These are phyloP conservation scores for Aureobasidium sp. DNA, from an alignment of 2,329 filamentous ascomycete genomes.

Conservation along the genomic window DNA sequence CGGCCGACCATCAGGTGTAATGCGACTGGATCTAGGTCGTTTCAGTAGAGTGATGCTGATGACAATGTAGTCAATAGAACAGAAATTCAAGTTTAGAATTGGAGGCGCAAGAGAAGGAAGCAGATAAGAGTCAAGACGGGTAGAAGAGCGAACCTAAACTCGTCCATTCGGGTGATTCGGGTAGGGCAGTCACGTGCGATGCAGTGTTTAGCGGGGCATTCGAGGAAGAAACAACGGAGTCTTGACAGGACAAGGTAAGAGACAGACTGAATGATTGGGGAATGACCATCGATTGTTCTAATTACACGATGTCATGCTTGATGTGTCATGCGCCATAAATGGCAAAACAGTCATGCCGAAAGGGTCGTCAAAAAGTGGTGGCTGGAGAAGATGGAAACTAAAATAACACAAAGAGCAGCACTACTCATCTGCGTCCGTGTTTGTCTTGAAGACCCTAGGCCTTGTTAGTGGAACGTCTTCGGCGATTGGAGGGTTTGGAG, in stretches of 20 bases:
- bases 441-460: constrained; percentile 8
- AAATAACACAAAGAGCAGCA: background rate
- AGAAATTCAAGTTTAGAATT: background rate
- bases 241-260: background rate
- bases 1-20: background rate
- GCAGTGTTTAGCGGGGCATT: background rate
- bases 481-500: constrained; percentile 2
- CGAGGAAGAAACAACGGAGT: background rate
- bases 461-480: constrained; percentile 14
- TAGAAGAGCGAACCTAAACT: constrained; percentile 1
- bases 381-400: background rate
- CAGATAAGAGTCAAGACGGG: background rate
- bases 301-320: background rate
- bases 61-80: background rate
- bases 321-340: background rate
- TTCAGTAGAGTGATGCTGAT: background rate
- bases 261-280: background rate
- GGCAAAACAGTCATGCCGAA: background rate
- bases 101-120: background rate
- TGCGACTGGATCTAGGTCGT: background rate
- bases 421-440: background rate
- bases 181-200: constrained; percentile 1
- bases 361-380: background rate
- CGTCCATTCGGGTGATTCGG: background rate
- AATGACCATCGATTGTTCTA: background rate